These are phyloP conservation scores for Phytopythium litorale DNA, from an alignment of 352 stramenopile genomes.

Conservation along the genomic window DNA sequence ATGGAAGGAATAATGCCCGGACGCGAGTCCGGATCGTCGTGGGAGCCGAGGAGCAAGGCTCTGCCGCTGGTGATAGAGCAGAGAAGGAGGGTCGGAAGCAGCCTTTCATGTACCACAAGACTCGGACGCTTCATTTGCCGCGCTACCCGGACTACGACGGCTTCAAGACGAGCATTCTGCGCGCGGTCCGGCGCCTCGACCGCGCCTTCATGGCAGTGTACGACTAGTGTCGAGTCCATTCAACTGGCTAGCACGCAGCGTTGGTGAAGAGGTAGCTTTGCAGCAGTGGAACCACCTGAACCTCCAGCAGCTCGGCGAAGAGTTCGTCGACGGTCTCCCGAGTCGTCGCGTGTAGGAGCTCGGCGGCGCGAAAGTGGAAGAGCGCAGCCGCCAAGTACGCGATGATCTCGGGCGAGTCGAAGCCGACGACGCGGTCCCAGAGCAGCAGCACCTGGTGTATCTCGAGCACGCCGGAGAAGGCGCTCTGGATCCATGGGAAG, in stretches of 20 bases:
- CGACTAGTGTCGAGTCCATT: background rate
- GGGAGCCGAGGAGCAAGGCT: constrained; percentile 5
- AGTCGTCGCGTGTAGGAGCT: constrained; percentile 35
- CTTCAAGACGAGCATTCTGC: constrained; percentile 46
- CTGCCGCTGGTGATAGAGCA: constrained; percentile 8
- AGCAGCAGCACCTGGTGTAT: constrained; percentile 72
- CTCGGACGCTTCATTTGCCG: constrained; percentile 39
- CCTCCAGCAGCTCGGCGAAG: constrained; percentile 66
- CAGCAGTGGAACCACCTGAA: constrained; percentile 62
- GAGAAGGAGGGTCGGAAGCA: constrained; percentile 23
- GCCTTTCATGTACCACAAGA: constrained; percentile 33
- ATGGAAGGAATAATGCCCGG: background rate
- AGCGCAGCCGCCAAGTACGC: constrained; percentile 64
- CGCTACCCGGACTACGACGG: constrained; percentile 46
- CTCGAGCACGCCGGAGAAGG: constrained; percentile 73
- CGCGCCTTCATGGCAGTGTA: constrained; percentile 31
- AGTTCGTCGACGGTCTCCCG: constrained; percentile 58
- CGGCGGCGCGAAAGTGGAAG: constrained; percentile 62
- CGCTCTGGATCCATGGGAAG: constrained; percentile 78
- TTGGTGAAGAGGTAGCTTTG: constrained; percentile 67
- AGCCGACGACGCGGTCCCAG: constrained; percentile 74
- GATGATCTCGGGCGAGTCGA: constrained; percentile 66
- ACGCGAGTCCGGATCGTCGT: constrained; percentile 2
- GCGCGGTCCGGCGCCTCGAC: constrained; percentile 33
- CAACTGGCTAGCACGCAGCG: background rate